A percentile compares a stretch with the other conserved stretches of the same genome.
These are phyloP conservation scores for Fusarium mexicanum DNA, from an alignment of 2,329 filamentous ascomycete species.

Conservation along the genomic window DNA sequence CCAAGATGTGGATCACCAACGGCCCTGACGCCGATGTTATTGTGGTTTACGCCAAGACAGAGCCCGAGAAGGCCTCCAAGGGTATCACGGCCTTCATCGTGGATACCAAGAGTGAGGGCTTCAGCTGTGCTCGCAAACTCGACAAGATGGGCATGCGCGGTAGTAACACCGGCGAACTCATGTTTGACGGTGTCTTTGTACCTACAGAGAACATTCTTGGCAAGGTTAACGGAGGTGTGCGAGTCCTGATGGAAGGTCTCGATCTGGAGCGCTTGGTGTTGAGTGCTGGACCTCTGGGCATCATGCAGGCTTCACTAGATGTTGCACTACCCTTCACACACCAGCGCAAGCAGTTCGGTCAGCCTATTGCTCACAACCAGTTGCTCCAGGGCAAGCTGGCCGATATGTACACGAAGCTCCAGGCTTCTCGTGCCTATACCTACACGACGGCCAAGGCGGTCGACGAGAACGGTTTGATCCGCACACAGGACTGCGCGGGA, in stretches of 20 bases:
- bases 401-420: slow-evolving; percentile 96
- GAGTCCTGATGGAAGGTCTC: slow-evolving; percentile 94
- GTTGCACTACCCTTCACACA: slow-evolving; percentile 89
- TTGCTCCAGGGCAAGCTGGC: slow-evolving; percentile 92
- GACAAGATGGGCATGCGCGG: slow-evolving; percentile 99
- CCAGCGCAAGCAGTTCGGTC: slow-evolving; percentile 86
- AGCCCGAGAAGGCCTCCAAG: slow-evolving; percentile 80
- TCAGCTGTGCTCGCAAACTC: slow-evolving; percentile 87
- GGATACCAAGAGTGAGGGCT: slow-evolving; percentile 75
- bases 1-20: slow-evolving; percentile 99
- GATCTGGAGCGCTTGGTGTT: slow-evolving; percentile 94
- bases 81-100: slow-evolving; percentile 97
- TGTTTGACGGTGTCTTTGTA: slow-evolving; percentile 92
- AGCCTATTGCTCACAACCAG: slow-evolving; percentile 90
- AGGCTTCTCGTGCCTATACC: slow-evolving; percentile 86
- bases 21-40: slow-evolving; percentile 92
- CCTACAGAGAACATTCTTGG: slow-evolving; percentile 85
- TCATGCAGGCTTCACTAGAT: slow-evolving; percentile 94
- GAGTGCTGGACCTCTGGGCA: slow-evolving; percentile 86
- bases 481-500: slow-evolving; percentile 92
- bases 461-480: slow-evolving; percentile 77
- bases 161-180: slow-evolving; percentile 92
- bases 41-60: slow-evolving; percentile 97
- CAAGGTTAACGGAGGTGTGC: slow-evolving; percentile 80
- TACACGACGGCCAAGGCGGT: slow-evolving; percentile 83